Conservation (phyloP, 179 eudicot genomes). For the Camellia oleifera region DNA sequence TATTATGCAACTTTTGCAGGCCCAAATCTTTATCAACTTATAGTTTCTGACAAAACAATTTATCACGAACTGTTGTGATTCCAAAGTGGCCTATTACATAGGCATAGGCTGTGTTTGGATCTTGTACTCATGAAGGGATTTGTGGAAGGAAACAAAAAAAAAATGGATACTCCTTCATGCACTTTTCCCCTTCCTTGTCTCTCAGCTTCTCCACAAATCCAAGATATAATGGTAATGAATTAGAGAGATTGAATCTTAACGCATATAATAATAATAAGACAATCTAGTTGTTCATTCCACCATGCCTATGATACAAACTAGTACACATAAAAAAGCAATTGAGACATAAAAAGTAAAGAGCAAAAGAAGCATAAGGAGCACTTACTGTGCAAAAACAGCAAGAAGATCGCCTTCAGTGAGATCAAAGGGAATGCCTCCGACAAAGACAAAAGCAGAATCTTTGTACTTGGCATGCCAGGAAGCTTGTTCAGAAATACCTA, state of each 20-base stretch:
- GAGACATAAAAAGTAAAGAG: not conserved
- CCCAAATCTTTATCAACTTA: not conserved
- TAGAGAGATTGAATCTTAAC: too few species aligned
- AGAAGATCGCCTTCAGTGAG: constrained; percentile 96
- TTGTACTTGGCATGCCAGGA: constrained; percentile 95
- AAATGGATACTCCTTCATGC: too few species aligned
- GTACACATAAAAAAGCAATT: not conserved
- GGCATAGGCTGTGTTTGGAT: not conserved
- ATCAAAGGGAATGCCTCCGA: constrained; percentile 85
- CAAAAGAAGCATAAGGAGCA: not conserved
- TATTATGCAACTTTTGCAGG: not conserved
- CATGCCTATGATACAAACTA: not conserved
- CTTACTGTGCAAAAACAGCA: constrained; percentile 86
- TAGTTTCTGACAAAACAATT: not conserved
- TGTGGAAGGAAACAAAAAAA: too few species aligned
- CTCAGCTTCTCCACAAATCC: too few species aligned
- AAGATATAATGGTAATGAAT: not conserved
- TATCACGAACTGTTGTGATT: not conserved
- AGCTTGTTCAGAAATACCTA: constrained; percentile 85
- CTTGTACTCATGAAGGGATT: too few species aligned
- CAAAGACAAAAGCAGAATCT: constrained; percentile 84
- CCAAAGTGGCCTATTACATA: not conserved
- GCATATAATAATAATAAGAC: not conserved
- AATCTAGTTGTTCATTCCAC: not conserved
- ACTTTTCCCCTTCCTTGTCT: too few species aligned